Percentiles rank a stretch among this genome's conserved stretches.
phyloP scores from a whole-genome alignment of 768 basidiomycete genomes.

The Suillus clintonianus region DNA sequence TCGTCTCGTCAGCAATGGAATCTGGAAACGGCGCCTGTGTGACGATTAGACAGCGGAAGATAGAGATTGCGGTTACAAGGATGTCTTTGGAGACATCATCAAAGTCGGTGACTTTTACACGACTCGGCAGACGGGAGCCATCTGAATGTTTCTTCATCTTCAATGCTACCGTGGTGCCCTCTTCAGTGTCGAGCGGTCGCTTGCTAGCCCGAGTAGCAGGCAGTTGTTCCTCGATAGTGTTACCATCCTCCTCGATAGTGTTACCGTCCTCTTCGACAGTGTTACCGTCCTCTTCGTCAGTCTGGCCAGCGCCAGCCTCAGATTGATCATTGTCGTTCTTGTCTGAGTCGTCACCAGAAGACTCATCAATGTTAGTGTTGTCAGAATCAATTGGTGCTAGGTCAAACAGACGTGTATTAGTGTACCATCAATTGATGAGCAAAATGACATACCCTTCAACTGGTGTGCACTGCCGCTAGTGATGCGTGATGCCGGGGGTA shows the following conservation, averaged over 20 bases:
- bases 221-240: not conserved
- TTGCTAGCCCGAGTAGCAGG: not conserved
- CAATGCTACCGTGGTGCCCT: not conserved
- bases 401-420: not conserved
- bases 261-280: not conserved
- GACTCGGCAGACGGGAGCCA: not conserved
- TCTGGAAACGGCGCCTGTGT: not conserved
- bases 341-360: not conserved
- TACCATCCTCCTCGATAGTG: not conserved
- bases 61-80: not conserved
- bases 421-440: too few relatives aligned
- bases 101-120: not conserved
- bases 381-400: not conserved
- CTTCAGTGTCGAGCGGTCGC: not conserved
- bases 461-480: not conserved
- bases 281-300: not conserved
- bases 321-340: not conserved
- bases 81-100: not conserved
- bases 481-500: not conserved
- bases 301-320: not conserved
- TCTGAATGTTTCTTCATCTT: not conserved
- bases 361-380: not conserved
- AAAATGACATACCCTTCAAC: not conserved
- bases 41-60: not conserved
- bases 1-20: not conserved